A percentile compares a stretch with the other conserved stretches of the same genome.
Conservation (phyloP, 768 basidiomycete species). For the Mycena capillaripes region DNA sequence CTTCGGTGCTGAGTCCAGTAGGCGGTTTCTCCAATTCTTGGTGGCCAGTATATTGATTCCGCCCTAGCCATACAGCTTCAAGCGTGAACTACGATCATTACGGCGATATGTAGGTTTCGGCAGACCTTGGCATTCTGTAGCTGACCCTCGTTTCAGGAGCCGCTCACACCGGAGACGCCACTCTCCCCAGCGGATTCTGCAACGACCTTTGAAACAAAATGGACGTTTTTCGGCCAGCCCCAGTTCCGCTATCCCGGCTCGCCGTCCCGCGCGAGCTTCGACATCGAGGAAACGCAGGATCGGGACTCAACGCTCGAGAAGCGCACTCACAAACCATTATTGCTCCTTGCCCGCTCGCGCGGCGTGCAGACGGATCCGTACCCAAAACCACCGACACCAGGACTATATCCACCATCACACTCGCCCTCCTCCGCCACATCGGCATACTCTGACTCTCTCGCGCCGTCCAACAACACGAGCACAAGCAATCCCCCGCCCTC, state of each 20-base stretch:
- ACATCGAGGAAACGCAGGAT: conserved; percentile 58
- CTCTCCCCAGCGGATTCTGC: conserved; percentile 56
- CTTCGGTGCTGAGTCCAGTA: conserved; percentile 57
- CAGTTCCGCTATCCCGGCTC: too few species aligned
- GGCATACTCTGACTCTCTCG: conserved; percentile 29
- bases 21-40: neutral
- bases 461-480: neutral
- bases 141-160: conserved; percentile 47
- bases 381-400: conserved; percentile 51
- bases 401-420: conserved; percentile 76
- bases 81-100: conserved; percentile 27
- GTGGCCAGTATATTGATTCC: neutral
- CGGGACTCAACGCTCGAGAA: conserved; percentile 49
- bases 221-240: conserved; percentile 43
- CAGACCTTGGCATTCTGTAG: conserved; percentile 9
- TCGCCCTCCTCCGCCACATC: conserved; percentile 69
- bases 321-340: conserved; percentile 59
- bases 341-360: conserved; percentile 72
- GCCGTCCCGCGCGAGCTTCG: too few species aligned
- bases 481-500: neutral
- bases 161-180: conserved; percentile 61
- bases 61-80: conserved; percentile 8
- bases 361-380: conserved; percentile 87
- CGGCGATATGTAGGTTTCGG: conserved; percentile 37
- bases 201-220: conserved; percentile 50